Conservation (phyloP, 192 early-diverging fungal genomes). For the Irineochytrium annulatum region DNA sequence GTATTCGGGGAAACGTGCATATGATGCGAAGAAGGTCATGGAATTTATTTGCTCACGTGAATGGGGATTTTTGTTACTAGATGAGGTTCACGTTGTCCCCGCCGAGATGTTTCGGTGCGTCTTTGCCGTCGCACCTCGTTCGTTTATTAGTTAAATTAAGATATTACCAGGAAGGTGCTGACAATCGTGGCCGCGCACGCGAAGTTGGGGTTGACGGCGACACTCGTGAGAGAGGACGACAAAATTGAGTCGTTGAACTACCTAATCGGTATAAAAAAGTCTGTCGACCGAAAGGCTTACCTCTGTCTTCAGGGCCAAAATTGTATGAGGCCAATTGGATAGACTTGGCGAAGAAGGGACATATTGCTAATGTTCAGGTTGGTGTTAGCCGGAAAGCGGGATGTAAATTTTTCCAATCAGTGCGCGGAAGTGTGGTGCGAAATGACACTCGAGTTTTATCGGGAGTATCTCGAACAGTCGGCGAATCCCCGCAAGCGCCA, state of each 20-base stretch:
- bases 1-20: constrained; percentile 85
- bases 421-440: constrained; percentile 99
- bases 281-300: too few relatives aligned
- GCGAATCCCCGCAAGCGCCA: constrained; percentile 69
- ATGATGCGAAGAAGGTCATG: constrained; percentile 94
- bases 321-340: constrained; percentile 99
- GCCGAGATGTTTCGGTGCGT: constrained; percentile 92
- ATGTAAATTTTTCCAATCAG: constrained; percentile 19
- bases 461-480: constrained; percentile 79
- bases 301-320: too few relatives aligned
- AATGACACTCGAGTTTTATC: constrained; percentile 96
- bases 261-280: too few relatives aligned
- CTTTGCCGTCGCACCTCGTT: too few relatives aligned
- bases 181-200: constrained; percentile 87
- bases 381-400: constrained; percentile 8
- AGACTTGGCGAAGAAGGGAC: constrained; percentile 93
- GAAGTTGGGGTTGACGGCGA: constrained; percentile 85
- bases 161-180: constrained; percentile 86
- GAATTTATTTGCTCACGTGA: constrained; percentile 83
- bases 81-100: constrained; percentile 99
- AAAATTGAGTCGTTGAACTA: constrained; percentile 97
- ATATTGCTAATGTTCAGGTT: constrained; percentile 92
- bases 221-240: constrained; percentile 96
- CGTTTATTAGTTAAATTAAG: constrained; percentile 91
- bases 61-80: constrained; percentile 96